Conservation (phyloP, 371 early-diverging fungal species). For the Syncephalastrum contaminatum region DNA sequence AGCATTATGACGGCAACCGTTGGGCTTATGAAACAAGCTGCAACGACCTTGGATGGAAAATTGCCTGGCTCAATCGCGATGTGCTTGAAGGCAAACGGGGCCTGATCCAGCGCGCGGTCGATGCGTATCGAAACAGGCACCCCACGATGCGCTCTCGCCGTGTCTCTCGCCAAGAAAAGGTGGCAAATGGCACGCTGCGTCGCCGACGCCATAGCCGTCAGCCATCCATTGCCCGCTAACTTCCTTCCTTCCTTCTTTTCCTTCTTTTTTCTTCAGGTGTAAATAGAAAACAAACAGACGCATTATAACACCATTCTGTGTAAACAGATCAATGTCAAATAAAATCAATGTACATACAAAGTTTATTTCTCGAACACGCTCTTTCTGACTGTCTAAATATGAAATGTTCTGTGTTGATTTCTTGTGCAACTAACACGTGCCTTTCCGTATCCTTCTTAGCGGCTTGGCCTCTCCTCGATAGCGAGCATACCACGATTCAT, state of each 20-base stretch:
- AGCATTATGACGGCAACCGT: slow-evolving; percentile 79
- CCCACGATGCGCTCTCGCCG: slow-evolving; percentile 69
- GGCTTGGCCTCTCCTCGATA: too few relatives aligned
- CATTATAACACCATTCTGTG: too few relatives aligned
- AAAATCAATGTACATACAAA: too few relatives aligned
- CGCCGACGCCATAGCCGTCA: slow-evolving; percentile 26
- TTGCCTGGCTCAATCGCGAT: slow-evolving; percentile 74
- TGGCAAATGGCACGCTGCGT: slow-evolving; percentile 62
- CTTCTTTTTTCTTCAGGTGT: neutral
- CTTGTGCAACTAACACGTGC: too few relatives aligned
- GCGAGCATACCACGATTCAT: too few relatives aligned
- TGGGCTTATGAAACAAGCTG: slow-evolving; percentile 89
- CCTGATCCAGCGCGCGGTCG: slow-evolving; percentile 87
- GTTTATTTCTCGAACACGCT: too few relatives aligned
- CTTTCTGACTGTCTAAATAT: too few relatives aligned
- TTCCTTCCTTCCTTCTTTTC: neutral
- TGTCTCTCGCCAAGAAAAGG: slow-evolving; percentile 72
- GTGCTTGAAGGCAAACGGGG: slow-evolving; percentile 77
- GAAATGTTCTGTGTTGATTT: too few relatives aligned
- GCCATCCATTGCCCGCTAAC: neutral
- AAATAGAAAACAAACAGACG: too few relatives aligned
- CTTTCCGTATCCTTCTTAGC: too few relatives aligned
- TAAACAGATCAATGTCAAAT: too few relatives aligned
- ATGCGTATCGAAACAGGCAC: slow-evolving; percentile 79
- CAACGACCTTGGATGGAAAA: slow-evolving; percentile 83